A percentile compares a stretch with the other conserved stretches of the same genome.
Evolutionary conservation across 768 basidiomycete genomes (phyloP).

Genomic region (Panaeolus papilionaceus): DNA sequence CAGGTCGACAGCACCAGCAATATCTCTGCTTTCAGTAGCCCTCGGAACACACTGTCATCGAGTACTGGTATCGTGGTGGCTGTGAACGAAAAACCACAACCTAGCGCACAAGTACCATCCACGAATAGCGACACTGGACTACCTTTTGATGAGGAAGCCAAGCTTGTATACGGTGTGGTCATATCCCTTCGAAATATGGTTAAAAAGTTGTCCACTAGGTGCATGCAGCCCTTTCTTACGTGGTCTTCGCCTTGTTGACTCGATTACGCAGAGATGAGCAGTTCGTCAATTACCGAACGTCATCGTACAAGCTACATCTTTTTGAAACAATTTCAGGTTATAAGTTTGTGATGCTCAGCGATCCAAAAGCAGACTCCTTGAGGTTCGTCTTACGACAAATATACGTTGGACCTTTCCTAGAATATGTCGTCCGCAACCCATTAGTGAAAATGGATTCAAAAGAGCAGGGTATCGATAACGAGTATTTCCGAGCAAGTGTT

Average conservation of each 20-base stretch:
- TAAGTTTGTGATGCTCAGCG: conserved; percentile 95
- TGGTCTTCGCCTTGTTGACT: conserved; percentile 11
- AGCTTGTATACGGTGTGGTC: conserved; percentile 96
- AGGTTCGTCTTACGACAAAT: conserved; percentile 86
- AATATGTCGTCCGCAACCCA: conserved; percentile 94
- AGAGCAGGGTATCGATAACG: conserved; percentile 90
- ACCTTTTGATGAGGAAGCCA: conserved; percentile 96
- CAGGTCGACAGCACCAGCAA: conserved; percentile 39
- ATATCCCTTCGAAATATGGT: conserved; percentile 93
- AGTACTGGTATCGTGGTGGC: conserved; percentile 75
- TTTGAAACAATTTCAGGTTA: conserved; percentile 92
- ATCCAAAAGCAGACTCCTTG: conserved; percentile 83
- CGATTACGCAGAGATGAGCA: conserved; percentile 74
- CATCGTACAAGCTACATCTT: conserved; percentile 91
- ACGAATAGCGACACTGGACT: conserved; percentile 59
- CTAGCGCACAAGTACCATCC: conserved; percentile 41
- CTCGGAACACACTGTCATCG: conserved; percentile 70
- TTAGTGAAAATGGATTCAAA: conserved; percentile 83
- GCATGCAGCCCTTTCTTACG: conserved; percentile 22
- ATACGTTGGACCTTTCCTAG: conserved; percentile 92
- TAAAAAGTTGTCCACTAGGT: conserved; percentile 92
- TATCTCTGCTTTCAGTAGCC: conserved; percentile 55
- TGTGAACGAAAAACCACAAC: conserved; percentile 46
- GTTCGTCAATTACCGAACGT: conserved; percentile 90
- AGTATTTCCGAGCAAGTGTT: conserved; percentile 82